Evolutionary conservation across 768 basidiomycete genomes (phyloP), one percentile per base, ranked within the genome.

Genomic region (Trametes coccinea): DNA sequence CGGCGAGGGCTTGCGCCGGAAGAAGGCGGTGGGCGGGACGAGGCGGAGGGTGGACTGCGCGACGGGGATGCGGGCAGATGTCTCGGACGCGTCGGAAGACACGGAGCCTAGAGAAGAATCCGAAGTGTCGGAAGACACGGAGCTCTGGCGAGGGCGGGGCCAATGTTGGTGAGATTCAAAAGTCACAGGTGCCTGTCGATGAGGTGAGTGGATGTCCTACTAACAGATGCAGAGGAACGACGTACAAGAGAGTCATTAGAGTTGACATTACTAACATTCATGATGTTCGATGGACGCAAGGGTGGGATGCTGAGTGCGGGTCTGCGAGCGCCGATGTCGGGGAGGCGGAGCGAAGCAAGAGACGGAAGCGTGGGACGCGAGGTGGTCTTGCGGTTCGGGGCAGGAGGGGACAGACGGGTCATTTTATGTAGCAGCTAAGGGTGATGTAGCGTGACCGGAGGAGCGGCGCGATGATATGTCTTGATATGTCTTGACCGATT

Each of bases 291-390:
- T 7, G 53, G 13, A 31, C 39, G 61, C 66, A 50, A 57, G 34
- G 50, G 22, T 31, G 46, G 61, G 30, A 43, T 14, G 56, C 40
- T 63, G 41, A 34, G 17, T 8, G 31, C 50, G 14, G 39, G 30
- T 50, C 29, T 46, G 34, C 53, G 67, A 11, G 39, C 30, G 39
- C 44, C 51, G 56, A 66, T 57, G 45, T 68, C 62, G 29, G 72
- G 65, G 6, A 85, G 77, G 55, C 79, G 70, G 57, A 85, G 80
- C 9, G 81, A 73, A 58, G 75, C 81, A 10, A 86, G 75, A 10
- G 85, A 74, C 13, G 84, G 84, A 11, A 86, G 80, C 1, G 78
- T 81, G 27, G 83, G 83, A 34, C 82, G 82, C 53, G 76, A 70
- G 60, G 16, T 48, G 16, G 27, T 43, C 7, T 66, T 60, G 56